These are phyloP conservation scores for Trichoderma lentiforme DNA, from an alignment of 2,329 filamentous ascomycete species.

Conservation along the genomic window DNA sequence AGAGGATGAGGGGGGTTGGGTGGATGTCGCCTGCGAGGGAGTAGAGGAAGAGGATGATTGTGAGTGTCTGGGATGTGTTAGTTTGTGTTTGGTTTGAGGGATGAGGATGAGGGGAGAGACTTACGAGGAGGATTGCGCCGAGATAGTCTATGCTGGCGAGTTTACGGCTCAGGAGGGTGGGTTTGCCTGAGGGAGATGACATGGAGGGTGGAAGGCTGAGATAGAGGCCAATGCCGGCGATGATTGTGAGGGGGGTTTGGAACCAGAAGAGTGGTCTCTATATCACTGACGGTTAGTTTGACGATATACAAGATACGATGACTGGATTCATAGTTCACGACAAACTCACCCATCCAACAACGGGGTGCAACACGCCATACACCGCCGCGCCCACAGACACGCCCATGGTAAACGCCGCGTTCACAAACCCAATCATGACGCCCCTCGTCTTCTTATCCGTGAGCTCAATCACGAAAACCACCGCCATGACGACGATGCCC, in stretches of 20 bases:
- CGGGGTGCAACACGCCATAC: slow-evolving; percentile 61
- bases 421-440: slow-evolving; percentile 70
- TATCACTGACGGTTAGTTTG: background rate
- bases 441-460: slow-evolving; percentile 65
- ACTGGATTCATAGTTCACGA: accelerated
- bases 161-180: background rate
- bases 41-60: slow-evolving; percentile 70
- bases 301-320: background rate
- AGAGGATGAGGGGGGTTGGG: slow-evolving; percentile 57
- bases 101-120: slow-evolving; percentile 20
- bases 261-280: slow-evolving; percentile 70
- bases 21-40: slow-evolving; percentile 64
- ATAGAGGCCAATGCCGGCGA: slow-evolving; percentile 61
- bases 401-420: slow-evolving; percentile 68
- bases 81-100: background rate
- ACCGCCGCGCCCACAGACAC: slow-evolving; percentile 69
- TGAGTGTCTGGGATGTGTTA: slow-evolving; percentile 45
- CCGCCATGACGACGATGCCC: slow-evolving; percentile 68
- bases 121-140: slow-evolving; percentile 64
- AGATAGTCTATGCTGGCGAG: slow-evolving; percentile 63
- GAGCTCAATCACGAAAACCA: slow-evolving; percentile 75
- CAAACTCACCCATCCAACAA: slow-evolving; percentile 64
- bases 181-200: background rate
- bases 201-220: slow-evolving; percentile 56
- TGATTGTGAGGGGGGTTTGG: slow-evolving; percentile 62